phyloP scores from a whole-genome alignment of 139 green algal genomes.

The Penium margaritaceum region DNA sequence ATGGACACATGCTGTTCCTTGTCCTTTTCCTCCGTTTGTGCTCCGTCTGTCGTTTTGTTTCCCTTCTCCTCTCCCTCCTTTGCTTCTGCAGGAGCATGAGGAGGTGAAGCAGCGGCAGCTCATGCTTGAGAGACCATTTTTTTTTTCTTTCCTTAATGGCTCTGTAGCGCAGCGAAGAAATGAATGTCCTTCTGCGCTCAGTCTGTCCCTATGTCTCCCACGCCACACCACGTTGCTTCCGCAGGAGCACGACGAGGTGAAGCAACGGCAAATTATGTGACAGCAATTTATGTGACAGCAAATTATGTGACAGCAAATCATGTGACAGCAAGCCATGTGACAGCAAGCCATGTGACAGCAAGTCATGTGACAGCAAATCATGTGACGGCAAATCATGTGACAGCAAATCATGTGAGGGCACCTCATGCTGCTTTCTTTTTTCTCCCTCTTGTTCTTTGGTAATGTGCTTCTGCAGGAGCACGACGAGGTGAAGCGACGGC shows the following conservation, averaged over 20 bases:
- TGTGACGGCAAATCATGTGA: background rate
- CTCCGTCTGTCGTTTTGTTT: too few relatives aligned
- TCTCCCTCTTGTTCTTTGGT: background rate
- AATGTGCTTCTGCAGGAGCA: background rate
- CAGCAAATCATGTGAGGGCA: too few relatives aligned
- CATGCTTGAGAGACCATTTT: background rate
- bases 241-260: background rate
- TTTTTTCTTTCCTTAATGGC: too few relatives aligned
- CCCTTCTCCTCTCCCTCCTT: background rate
- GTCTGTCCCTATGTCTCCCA: too few relatives aligned
- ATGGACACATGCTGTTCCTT: too few relatives aligned
- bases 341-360: background rate
- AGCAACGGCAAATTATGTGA: background rate
- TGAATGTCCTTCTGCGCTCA: too few relatives aligned
- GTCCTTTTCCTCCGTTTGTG: too few relatives aligned
- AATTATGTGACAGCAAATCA: too few relatives aligned
- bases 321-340: background rate
- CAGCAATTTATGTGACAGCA: too few relatives aligned
- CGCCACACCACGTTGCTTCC: background rate
- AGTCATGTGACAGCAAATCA: background rate
- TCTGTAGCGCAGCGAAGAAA: background rate
- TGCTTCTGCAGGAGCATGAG: background rate
- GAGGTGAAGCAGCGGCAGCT: background rate
- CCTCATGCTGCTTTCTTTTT: background rate
- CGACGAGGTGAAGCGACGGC: background rate